A percentile compares a stretch with the other conserved stretches of the same genome.
These are phyloP conservation scores for Saccharum spontaneum DNA, from an alignment of 176 grass and related monocot genomes.

Conservation along the genomic window DNA sequence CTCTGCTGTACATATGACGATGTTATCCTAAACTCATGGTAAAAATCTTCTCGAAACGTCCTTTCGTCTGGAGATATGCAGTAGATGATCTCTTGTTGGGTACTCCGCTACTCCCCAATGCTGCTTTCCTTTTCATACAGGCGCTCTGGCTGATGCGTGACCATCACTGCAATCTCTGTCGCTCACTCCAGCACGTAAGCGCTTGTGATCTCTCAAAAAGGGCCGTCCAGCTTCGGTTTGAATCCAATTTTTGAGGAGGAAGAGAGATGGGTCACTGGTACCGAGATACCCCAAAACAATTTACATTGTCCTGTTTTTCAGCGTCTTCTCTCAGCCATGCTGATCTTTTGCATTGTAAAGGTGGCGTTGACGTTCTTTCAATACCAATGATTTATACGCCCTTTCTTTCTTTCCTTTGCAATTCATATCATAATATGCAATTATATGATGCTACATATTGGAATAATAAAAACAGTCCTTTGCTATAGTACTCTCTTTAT, in stretches of 20 bases:
- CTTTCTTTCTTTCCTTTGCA: not conserved
- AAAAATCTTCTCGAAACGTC: slow-evolving; percentile 19
- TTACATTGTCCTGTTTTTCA: slow-evolving; percentile 9
- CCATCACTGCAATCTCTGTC: slow-evolving; percentile 41
- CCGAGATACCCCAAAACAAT: not conserved
- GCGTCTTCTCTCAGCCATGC: not conserved
- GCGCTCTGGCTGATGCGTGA: slow-evolving; percentile 10
- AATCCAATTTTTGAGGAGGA: slow-evolving; percentile 8
- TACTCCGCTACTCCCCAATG: not conserved
- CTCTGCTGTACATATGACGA: not conserved
- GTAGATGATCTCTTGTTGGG: slow-evolving; percentile 5
- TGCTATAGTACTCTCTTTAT: too few relatives aligned
- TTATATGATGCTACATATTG: too few relatives aligned
- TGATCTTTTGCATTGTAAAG: not conserved
- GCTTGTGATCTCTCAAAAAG: slow-evolving; percentile 37
- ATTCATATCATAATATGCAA: not conserved
- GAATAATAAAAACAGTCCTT: too few relatives aligned
- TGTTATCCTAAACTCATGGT: slow-evolving; percentile 19
- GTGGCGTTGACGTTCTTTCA: not conserved
- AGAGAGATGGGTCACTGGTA: slow-evolving; percentile 10
- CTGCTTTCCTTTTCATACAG: slow-evolving; percentile 27
- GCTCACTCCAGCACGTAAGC: slow-evolving; percentile 49
- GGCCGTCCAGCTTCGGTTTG: not conserved
- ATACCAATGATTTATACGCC: not conserved
- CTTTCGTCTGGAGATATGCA: slow-evolving; percentile 24